phyloP scores from a whole-genome alignment of 148 eudicot species.

The Camellia sinensis region DNA sequence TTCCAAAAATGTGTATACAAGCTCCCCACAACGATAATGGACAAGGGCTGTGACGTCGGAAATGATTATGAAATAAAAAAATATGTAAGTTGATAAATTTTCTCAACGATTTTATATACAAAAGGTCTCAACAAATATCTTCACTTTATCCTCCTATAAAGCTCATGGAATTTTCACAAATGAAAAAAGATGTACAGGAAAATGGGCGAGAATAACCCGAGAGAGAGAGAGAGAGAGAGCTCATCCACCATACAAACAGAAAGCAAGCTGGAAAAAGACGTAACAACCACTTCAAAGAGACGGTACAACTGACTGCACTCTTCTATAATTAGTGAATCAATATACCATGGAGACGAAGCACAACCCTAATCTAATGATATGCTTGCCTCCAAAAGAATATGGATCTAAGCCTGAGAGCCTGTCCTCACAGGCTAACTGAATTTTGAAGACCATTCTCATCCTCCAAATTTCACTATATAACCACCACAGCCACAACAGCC shows the following conservation, averaged over 20 bases:
- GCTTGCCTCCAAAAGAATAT: slow-evolving; percentile 48
- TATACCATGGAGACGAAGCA: slow-evolving; percentile 33
- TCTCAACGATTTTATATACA: slow-evolving; percentile 22
- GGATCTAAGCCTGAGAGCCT: slow-evolving; percentile 25
- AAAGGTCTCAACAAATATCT: slow-evolving; percentile 23
- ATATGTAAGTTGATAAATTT: slow-evolving; percentile 2
- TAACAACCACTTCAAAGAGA: slow-evolving; percentile 12
- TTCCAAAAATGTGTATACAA: neutral
- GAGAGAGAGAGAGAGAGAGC: slow-evolving; percentile 10
- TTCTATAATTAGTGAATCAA: slow-evolving; percentile 30
- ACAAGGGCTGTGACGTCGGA: no score
- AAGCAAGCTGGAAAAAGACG: slow-evolving; percentile 1
- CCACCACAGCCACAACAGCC: neutral
- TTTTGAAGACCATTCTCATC: slow-evolving; percentile 6
- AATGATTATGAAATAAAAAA: neutral
- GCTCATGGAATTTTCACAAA: slow-evolving; percentile 12
- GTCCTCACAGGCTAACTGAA: slow-evolving; percentile 22
- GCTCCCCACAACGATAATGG: neutral
- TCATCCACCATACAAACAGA: neutral
- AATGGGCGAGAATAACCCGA: slow-evolving; percentile 5
- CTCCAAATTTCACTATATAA: slow-evolving; percentile 17
- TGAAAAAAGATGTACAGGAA: slow-evolving; percentile 26
- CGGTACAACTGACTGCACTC: slow-evolving; percentile 28
- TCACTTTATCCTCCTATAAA: slow-evolving; percentile 12
- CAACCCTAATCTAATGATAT: slow-evolving; percentile 17